These are phyloP conservation scores for Pythium vanterpoolii DNA, from an alignment of 352 stramenopile species.

Conservation along the genomic window DNA sequence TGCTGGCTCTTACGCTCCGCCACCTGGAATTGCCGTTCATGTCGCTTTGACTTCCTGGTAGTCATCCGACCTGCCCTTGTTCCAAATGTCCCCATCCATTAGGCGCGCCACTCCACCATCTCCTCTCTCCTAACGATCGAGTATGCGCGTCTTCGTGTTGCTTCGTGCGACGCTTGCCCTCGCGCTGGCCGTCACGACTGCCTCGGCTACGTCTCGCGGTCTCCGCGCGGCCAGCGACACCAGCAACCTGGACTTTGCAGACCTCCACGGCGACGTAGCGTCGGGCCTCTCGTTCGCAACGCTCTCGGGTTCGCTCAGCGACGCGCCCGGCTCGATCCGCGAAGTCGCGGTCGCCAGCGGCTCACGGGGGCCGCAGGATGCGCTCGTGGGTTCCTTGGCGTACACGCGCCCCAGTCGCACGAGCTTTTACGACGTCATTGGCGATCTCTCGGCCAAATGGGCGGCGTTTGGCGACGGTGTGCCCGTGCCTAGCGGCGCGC, in stretches of 20 bases:
- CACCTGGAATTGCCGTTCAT: neutral
- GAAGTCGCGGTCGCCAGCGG: slow-evolving; percentile 5
- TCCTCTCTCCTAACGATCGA: neutral
- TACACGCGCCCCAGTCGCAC: slow-evolving; percentile 8
- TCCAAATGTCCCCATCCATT: neutral
- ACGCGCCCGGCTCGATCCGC: slow-evolving; percentile 3
- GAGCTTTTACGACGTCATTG: slow-evolving; percentile 14
- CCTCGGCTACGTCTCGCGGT: neutral
- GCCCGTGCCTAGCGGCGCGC: slow-evolving; percentile 9
- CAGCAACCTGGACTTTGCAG: slow-evolving; percentile 7
- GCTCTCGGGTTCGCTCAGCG: neutral
- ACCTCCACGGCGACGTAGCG: slow-evolving; percentile 10
- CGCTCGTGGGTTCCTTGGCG: neutral
- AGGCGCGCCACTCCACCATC: neutral
- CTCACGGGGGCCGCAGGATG: neutral
- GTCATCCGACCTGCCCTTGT: neutral
- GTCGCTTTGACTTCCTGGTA: slow-evolving; percentile 3
- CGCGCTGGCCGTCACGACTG: neutral
- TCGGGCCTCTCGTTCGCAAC: slow-evolving; percentile 8
- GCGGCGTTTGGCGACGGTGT: slow-evolving; percentile 10
- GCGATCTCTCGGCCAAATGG: slow-evolving; percentile 20
- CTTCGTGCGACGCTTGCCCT: neutral
- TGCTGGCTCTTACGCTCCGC: neutral
- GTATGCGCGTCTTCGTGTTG: neutral
- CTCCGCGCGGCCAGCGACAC: slow-evolving; percentile 9